Base-by-base conservation (phyloP, 805 yeast species). In the Nakazawaea holstii region DNA sequence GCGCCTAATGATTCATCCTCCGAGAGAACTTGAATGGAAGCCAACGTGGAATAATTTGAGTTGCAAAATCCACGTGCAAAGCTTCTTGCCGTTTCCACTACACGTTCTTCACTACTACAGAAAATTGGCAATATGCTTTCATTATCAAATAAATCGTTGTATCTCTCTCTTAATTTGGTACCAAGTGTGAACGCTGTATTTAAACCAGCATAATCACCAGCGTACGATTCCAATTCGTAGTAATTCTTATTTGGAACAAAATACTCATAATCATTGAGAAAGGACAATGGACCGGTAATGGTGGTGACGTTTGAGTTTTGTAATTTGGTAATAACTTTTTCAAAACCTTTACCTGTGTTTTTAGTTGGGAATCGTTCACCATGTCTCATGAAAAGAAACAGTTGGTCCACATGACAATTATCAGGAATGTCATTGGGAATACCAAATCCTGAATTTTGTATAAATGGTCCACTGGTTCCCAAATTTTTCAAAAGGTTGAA, bases 361-460 rank as follows among this genome's bases (percentile, higher is more conserved):
- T 55, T 61, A 3, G 85, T 74, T 3, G 88, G 89, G 57, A 71
- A 85, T 53, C 95, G 69, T 61, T 87, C 94, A 17, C 92, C 95
- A 58, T 88, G 95, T 58, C 96, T 75, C 54, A 82, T 80, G 44
- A 84, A 65, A 20, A 85, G 64, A 54, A 84, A 89, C 8, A 84
- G 87, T 61, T 85, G 92, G 54, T 77, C 78, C 47, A 82, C 68
- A 6, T 62, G 56, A 61, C 87, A 82, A 39, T 67, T 68, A 8
- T 61, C 67, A 32, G 85, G 83, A 1, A 68, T 53, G 8, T 66
- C 76, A 17, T 70, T 59, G 13, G 74, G 64, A 35, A 81, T 71
- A 2, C 85, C 86, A 54, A 61, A 76, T 1, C 84, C 84, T 3
- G 66, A 62, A 43, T 68, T 69, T 45, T 72, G 71, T 32, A 74